Evolutionary conservation across 2,329 filamentous ascomycete species (phyloP), one percentile per base, ranked within the genome.

Genomic region (Remersonia thermophila): DNA sequence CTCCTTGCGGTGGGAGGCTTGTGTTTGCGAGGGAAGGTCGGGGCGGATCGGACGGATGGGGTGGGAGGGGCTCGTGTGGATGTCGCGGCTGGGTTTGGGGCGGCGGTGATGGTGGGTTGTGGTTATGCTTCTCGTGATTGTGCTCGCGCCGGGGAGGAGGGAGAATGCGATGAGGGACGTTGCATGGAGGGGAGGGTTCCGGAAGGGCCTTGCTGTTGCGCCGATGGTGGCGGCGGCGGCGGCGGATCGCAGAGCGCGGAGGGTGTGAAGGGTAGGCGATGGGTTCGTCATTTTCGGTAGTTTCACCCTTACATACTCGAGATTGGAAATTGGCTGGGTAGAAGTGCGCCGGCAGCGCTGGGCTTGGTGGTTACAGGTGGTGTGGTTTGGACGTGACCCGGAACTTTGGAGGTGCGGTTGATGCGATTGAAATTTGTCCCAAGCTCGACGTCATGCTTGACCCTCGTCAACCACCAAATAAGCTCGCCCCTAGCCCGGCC

Each of bases 391-490:
- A 10, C 20, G 27, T 36, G 28, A 28, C 10, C 28, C 32, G 33
- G 30, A 30, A 35, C 18, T 36, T 32, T 29, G 23, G 30, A 41
- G 34, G 20, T 9, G 5, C 5, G 20, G 20, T 9, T 9, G 20
- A 23, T 23, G 9, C 20, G 20, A 23, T 9, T 23, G 18, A 41
- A 47, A 38, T 37, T 40, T 36, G n/a, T 32, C 30, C 14, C 32
- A 32, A 38, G 38, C 31, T 43, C 40, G 42, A 47, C 42, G 44
- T 47, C 44, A 47, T 42, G 5, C 20, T 18, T n/a, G n/a, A 30
- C 15, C 32, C 27, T 14, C 15, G 13, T 11, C 10, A 2, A 27
- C 18, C 11, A 14, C 23, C 6, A 27, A 26, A 23, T 23, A 23
- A 5, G 5, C 20, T 23, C 20, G 20, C n/a, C n/a, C n/a, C n/a